A percentile compares a stretch with the other conserved stretches of the same genome.
phyloP scores from a whole-genome alignment of 176 grass and related monocot genomes.

The Saccharum officinarum region DNA sequence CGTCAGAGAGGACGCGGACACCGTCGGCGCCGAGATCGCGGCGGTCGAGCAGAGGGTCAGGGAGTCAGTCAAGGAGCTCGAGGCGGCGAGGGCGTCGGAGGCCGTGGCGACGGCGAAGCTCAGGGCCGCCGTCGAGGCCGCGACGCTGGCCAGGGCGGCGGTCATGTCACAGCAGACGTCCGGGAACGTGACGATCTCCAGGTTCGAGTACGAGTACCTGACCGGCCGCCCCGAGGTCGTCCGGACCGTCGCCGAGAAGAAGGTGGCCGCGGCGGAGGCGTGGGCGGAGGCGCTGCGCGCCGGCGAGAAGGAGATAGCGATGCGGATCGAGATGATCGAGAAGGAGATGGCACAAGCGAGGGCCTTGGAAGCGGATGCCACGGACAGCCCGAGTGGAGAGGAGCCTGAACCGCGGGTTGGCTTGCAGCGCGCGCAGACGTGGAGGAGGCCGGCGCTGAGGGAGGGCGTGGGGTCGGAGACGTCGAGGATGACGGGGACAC shows the following conservation, averaged over 20 bases:
- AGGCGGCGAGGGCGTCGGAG: conserved; percentile 53
- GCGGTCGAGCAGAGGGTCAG: conserved; percentile 34
- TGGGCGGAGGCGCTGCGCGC: conserved; percentile 59
- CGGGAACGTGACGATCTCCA: conserved; percentile 49
- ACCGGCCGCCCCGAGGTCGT: conserved; percentile 27
- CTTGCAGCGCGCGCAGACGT: not conserved
- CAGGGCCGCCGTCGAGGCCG: conserved; percentile 34
- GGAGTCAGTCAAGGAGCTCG: conserved; percentile 50
- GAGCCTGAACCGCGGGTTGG: not conserved
- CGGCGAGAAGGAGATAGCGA: conserved; percentile 65
- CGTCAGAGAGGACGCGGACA: conserved; percentile 35
- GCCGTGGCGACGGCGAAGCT: conserved; percentile 49
- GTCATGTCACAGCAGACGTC: not conserved
- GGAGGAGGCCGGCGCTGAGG: conserved; percentile 17
- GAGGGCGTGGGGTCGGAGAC: not conserved
- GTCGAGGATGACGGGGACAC: not conserved
- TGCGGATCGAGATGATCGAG: conserved; percentile 52
- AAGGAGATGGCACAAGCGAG: conserved; percentile 42
- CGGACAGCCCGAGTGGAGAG: not conserved
- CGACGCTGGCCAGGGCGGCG: conserved; percentile 12
- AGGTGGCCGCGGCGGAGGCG: conserved; percentile 55
- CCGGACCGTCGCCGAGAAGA: conserved; percentile 58
- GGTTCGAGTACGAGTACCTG: conserved; percentile 84
- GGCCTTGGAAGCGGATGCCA: not conserved
- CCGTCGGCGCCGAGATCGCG: conserved; percentile 23